These are phyloP conservation scores for Rhipidocladum racemiflorum DNA, from an alignment of 176 grass and related monocot genomes.

Conservation along the genomic window DNA sequence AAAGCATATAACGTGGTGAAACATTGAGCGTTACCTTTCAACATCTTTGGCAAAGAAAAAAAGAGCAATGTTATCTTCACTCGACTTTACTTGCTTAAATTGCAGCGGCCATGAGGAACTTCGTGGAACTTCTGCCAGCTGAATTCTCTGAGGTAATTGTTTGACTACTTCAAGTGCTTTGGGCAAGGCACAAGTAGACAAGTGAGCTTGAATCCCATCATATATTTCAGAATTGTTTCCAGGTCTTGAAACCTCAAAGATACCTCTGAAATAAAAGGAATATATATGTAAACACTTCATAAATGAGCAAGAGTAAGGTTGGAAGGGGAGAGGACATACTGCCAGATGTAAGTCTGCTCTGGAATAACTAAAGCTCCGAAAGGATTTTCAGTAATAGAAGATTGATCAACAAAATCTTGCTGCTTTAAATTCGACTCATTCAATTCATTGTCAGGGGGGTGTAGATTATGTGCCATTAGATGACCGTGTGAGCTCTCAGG, in stretches of 20 bases:
- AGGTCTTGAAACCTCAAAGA: constrained; percentile 73
- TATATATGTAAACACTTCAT: constrained; percentile 32
- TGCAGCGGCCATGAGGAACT: constrained; percentile 63
- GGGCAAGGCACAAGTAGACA: constrained; percentile 62
- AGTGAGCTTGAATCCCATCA: constrained; percentile 85
- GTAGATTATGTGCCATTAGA: constrained; percentile 13
- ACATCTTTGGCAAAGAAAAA: constrained; percentile 97
- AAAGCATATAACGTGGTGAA: constrained; percentile 7
- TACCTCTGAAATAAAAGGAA: constrained; percentile 63
- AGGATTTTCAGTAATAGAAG: constrained; percentile 40
- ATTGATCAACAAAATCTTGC: constrained; percentile 46
- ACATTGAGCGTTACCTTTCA: constrained; percentile 58
- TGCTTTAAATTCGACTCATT: constrained; percentile 36
- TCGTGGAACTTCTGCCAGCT: constrained; percentile 64
- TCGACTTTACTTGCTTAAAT: constrained; percentile 59
- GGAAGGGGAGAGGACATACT: constrained; percentile 67
- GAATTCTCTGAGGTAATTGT: constrained; percentile 68
- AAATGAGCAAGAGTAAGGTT: constrained; percentile 5
- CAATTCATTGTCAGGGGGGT: constrained; percentile 19
- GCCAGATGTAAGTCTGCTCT: constrained; percentile 84
- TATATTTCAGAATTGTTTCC: constrained; percentile 49
- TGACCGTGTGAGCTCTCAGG: background rate
- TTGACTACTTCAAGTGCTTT: constrained; percentile 63
- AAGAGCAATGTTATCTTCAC: constrained; percentile 81
- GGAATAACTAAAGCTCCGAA: constrained; percentile 60